Percentiles rank a stretch among this genome's conserved stretches.
These are phyloP conservation scores for Aspergillus fumigatus DNA, from an alignment of 2,329 filamentous ascomycete species.

Conservation along the genomic window DNA sequence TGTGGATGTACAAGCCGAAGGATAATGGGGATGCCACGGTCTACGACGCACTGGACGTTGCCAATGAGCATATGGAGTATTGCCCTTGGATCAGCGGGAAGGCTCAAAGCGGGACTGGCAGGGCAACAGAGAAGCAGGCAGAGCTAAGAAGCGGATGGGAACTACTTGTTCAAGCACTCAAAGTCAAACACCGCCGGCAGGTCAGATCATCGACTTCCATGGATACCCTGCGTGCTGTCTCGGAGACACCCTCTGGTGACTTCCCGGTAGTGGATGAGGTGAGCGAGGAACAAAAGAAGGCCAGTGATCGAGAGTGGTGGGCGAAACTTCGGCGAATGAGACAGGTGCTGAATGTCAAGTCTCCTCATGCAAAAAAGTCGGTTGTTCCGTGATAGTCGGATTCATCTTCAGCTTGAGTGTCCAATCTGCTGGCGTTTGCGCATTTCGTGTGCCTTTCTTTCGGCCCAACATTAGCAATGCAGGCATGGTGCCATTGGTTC, in stretches of 20 bases:
- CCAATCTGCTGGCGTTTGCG: not conserved
- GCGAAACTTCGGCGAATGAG: slow-evolving; percentile 66
- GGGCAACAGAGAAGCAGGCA: slow-evolving; percentile 26
- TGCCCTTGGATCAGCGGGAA: slow-evolving; percentile 71
- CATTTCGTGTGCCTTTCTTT: not conserved
- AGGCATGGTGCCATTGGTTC: not conserved
- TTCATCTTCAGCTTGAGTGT: not conserved
- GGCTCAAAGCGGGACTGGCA: slow-evolving; percentile 52
- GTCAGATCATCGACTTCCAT: slow-evolving; percentile 23
- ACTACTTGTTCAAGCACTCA: slow-evolving; percentile 39
- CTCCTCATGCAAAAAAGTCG: slow-evolving; percentile 46
- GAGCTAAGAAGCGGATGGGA: slow-evolving; percentile 44
- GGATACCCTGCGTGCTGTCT: slow-evolving; percentile 25
- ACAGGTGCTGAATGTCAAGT: slow-evolving; percentile 65
- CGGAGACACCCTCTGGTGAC: slow-evolving; percentile 19
- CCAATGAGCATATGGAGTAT: slow-evolving; percentile 73
- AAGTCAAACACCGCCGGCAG: slow-evolving; percentile 34
- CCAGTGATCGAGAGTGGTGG: slow-evolving; percentile 69
- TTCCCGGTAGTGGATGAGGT: slow-evolving; percentile 28
- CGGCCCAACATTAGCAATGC: not conserved
- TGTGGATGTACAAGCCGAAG: slow-evolving; percentile 90
- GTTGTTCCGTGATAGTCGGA: slow-evolving; percentile 5
- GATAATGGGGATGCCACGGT: slow-evolving; percentile 46
- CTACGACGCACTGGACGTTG: slow-evolving; percentile 57
- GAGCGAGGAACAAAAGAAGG: slow-evolving; percentile 44